Conservation (phyloP, 306 rosid species). For the Prunus campanulata region DNA sequence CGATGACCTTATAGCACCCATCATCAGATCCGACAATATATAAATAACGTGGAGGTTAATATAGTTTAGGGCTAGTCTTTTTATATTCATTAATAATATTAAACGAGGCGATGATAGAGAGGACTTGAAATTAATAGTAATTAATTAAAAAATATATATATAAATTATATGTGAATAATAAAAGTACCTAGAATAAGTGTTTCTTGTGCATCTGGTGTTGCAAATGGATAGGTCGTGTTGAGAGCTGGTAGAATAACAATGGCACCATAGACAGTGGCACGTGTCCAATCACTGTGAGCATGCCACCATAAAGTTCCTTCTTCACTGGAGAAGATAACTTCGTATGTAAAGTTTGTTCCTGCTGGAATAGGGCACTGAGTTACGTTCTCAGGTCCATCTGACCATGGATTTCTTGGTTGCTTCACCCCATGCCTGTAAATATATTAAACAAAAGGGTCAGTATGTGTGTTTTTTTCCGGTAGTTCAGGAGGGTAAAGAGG, state of each 20-base stretch:
- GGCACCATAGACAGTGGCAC: conserved; percentile 27
- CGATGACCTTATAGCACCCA: not conserved
- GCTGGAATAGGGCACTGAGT: conserved; percentile 32
- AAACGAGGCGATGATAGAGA: not conserved
- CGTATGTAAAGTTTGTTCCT: conserved; percentile 5
- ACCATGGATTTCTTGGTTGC: conserved; percentile 31
- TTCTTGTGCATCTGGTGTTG: conserved; percentile 5
- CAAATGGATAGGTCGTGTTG: conserved; percentile 15
- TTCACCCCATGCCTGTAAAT: conserved; percentile 26
- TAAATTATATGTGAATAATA: not conserved
- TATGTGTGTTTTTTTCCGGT: too few relatives aligned
- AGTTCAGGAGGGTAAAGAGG: too few relatives aligned
- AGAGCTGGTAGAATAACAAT: conserved; percentile 2
- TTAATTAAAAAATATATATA: not conserved
- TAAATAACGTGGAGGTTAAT: not conserved
- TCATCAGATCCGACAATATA: not conserved
- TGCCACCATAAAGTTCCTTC: conserved; percentile 35
- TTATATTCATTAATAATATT: not conserved
- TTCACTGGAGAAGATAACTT: conserved; percentile 18
- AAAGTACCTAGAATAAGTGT: conserved; percentile 17
- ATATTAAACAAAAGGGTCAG: not conserved
- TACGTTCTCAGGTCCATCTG: conserved; percentile 25
- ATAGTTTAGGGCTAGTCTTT: not conserved
- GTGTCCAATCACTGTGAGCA: conserved; percentile 28
- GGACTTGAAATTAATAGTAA: not conserved